Percentiles rank a stretch among this genome's conserved stretches.
These are phyloP conservation scores for Beauveria scarabaeidicola DNA, from an alignment of 2,329 filamentous ascomycete species.

Conservation along the genomic window DNA sequence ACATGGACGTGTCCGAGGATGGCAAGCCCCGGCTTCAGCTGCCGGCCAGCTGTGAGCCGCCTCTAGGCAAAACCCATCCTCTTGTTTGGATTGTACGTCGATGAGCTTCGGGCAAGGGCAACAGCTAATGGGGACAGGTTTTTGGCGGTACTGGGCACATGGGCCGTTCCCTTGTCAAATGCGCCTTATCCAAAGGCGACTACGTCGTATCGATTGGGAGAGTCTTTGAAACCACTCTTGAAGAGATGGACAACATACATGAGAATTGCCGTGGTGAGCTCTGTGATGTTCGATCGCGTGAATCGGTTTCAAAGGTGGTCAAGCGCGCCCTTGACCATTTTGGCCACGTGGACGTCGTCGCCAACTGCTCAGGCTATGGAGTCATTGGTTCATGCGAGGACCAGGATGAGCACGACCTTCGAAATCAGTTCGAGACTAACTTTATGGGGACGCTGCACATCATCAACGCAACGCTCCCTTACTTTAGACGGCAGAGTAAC, in stretches of 20 bases:
- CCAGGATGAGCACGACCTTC: conserved; percentile 89
- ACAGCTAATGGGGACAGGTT: conserved; percentile 43
- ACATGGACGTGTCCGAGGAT: conserved; percentile 19
- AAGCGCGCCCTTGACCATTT: conserved; percentile 64
- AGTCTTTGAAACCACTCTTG: conserved; percentile 64
- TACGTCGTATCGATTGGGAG: conserved; percentile 80
- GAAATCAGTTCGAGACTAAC: conserved; percentile 96
- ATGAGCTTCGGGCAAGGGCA: not conserved
- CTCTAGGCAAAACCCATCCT: conserved; percentile 61
- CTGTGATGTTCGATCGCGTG: conserved; percentile 79
- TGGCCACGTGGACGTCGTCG: conserved; percentile 77
- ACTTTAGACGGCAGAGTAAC: conserved; percentile 66
- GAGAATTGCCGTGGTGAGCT: conserved; percentile 69
- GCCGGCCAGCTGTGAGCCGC: conserved; percentile 80
- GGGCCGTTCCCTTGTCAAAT: conserved; percentile 81
- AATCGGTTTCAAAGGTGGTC: conserved; percentile 67
- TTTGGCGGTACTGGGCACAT: conserved; percentile 98
- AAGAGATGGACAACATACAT: conserved; percentile 64
- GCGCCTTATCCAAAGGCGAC: conserved; percentile 71
- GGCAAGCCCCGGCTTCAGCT: conserved; percentile 43
- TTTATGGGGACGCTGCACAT: conserved; percentile 95
- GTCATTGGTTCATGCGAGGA: conserved; percentile 95
- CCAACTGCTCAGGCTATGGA: conserved; percentile 90
- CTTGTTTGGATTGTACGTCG: conserved; percentile 77
- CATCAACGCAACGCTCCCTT: conserved; percentile 77